Conservation (phyloP, 306 rosid genomes). For the Acacia acuminata region DNA sequence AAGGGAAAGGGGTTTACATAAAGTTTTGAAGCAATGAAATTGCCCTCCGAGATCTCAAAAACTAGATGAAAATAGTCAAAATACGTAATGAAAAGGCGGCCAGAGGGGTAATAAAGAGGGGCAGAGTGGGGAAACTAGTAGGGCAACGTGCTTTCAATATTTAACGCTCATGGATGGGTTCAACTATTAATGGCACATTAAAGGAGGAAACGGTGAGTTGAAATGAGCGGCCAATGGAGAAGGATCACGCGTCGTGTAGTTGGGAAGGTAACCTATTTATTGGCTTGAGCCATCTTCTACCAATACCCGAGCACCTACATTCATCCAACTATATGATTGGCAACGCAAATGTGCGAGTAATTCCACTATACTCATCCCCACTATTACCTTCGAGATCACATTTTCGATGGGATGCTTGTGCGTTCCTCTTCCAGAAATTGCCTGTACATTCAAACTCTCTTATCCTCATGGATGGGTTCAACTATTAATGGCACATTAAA, state of each 20-base stretch:
- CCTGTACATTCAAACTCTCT: too few relatives aligned
- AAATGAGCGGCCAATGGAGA: conserved; percentile 11
- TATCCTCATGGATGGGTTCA: too few relatives aligned
- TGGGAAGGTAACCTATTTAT: conserved; percentile 37
- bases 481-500: too few relatives aligned
- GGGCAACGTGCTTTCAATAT: neutral
- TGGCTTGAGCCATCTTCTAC: neutral
- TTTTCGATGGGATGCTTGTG: too few relatives aligned
- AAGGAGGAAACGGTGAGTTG: conserved; percentile 30
- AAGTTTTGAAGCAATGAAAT: conserved; percentile 8
- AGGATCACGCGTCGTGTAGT: conserved; percentile 22
- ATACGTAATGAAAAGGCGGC: too few relatives aligned
- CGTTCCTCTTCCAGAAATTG: too few relatives aligned
- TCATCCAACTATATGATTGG: neutral
- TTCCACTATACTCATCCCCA: too few relatives aligned
- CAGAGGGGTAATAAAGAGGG: too few relatives aligned
- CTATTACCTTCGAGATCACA: too few relatives aligned
- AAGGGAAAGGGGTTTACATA: conserved; percentile 21
- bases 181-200: conserved; percentile 39
- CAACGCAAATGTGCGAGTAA: too few relatives aligned
- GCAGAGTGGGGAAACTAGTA: neutral
- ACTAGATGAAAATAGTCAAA: too few relatives aligned
- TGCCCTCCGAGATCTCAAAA: conserved; percentile 39
- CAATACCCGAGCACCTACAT: neutral
- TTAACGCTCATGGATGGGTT: neutral